Percentiles rank a stretch among this genome's conserved stretches.
These are phyloP conservation scores for Eutrema yunnanense DNA, from an alignment of 345 rosid genomes.

Conservation along the genomic window DNA sequence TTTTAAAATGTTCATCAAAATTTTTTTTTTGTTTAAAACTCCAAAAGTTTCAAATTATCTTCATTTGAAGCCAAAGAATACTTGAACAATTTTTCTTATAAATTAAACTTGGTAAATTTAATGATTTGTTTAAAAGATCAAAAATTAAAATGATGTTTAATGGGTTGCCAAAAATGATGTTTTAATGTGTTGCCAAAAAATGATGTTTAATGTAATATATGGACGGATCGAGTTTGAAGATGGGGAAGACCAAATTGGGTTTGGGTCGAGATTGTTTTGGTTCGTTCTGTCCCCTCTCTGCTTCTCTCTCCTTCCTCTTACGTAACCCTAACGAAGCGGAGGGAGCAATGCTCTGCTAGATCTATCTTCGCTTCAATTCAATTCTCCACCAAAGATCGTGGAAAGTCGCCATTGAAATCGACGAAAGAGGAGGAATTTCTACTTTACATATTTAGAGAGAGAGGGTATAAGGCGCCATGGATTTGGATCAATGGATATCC, in stretches of 20 bases:
- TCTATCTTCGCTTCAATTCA: conserved; percentile 21
- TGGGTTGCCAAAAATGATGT: neutral
- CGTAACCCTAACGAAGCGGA: conserved; percentile 32
- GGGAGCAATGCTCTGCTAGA: conserved; percentile 32
- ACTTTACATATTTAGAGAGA: neutral
- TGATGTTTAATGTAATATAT: neutral
- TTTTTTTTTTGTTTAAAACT: too few species aligned
- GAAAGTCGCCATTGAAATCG: conserved; percentile 11
- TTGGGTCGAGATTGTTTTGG: conserved; percentile 25
- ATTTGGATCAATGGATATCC: conserved; percentile 96
- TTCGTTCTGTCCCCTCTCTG: neutral
- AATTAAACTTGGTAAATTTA: too few species aligned
- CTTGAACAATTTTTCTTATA: too few species aligned
- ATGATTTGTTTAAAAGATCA: too few species aligned
- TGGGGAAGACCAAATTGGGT: conserved; percentile 23
- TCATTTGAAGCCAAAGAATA: too few species aligned
- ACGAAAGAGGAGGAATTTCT: neutral
- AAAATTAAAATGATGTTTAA: neutral
- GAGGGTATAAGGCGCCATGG: conserved; percentile 44
- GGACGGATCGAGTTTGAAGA: conserved; percentile 14
- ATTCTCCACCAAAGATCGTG: neutral
- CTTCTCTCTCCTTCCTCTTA: conserved; percentile 1
- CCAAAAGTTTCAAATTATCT: too few species aligned
- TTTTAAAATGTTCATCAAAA: too few species aligned
- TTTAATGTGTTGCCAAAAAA: neutral